Base-by-base conservation (phyloP, 768 basidiomycete genomes). In the Kwoniella sp. region DNA sequence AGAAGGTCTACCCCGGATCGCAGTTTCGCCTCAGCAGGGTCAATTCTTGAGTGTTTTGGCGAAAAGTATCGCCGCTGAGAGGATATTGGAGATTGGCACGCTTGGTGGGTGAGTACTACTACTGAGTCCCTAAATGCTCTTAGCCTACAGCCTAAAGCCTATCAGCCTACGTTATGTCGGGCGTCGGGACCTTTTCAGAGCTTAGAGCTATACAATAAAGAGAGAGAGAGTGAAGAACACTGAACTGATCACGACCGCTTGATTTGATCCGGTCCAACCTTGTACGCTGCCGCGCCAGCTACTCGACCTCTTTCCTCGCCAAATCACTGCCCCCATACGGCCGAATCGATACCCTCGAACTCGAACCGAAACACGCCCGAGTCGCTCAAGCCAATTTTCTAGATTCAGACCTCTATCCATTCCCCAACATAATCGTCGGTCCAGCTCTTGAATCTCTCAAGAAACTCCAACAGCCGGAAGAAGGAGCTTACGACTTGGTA, bases 61-160 rank as follows among this genome's bases (percentile, higher is more conserved):
- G 5, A 78, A 79, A 47, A 83, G 85, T 2, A 82, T 86, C 33
- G 77, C 82, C 15, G 87, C 86, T 44, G 86, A 85, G 80, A 79
- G 83, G 60, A 81, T 88, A 19, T 76, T 89, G 48, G 87, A 88
- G 70, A 84, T 89, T 52, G 88, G 87, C 0, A 88, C 87, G 7
- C 81, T 88, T 15, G 87, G 86, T 68, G 88, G 87, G 87, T 87
- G 57, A 64, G 77, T 65, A 33, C 13, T n/a, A n/a, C 33, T 5
- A 33, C 33, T 33, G 33, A 13, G 33, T n/a, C n/a, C n/a, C n/a
- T 33, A 33, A 33, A 33, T 33, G 33, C 46, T 48, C n/a, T n/a
- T n/a, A n/a, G n/a, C n/a, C n/a, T n/a, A n/a, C n/a, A n/a, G n/a
- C n/a, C n/a, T n/a, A n/a, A n/a, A n/a, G n/a, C n/a, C n/a, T n/a